A percentile compares a stretch with the other conserved stretches of the same genome.
These are phyloP conservation scores for Cronartium quercuum DNA, from an alignment of 1,284 basidiomycete genomes.

Conservation along the genomic window DNA sequence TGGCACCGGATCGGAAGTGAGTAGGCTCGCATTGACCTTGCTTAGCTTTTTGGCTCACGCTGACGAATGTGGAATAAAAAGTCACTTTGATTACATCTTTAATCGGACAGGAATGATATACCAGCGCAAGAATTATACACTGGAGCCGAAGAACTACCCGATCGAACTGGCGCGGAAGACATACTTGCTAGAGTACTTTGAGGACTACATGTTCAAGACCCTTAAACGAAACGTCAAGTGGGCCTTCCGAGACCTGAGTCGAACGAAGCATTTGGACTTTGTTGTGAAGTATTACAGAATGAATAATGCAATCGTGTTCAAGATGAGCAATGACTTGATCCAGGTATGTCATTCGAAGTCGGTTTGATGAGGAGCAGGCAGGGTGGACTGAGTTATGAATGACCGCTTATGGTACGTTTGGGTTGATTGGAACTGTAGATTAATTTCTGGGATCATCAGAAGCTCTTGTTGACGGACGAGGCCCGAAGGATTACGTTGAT, in stretches of 20 bases:
- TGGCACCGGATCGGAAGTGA: conserved; percentile 74
- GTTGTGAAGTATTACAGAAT: conserved; percentile 91
- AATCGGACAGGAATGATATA: conserved; percentile 44
- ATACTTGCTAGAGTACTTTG: conserved; percentile 84
- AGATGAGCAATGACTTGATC: conserved; percentile 83
- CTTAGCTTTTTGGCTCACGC: neutral
- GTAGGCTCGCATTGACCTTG: conserved; percentile 46
- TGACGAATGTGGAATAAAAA: conserved; percentile 46
- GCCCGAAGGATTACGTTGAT: conserved; percentile 28
- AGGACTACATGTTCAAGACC: conserved; percentile 81
- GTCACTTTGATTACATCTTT: conserved; percentile 73
- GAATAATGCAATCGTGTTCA: conserved; percentile 95
- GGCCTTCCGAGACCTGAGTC: conserved; percentile 64
- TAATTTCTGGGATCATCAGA: conserved; percentile 39
- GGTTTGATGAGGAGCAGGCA: too few species aligned
- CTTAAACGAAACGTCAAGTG: conserved; percentile 74
- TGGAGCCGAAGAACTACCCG: conserved; percentile 42
- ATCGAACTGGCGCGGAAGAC: conserved; percentile 74
- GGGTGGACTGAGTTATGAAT: too few species aligned
- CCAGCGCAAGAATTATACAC: conserved; percentile 48
- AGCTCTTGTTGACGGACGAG: conserved; percentile 29
- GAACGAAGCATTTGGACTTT: conserved; percentile 80
- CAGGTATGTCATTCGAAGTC: conserved; percentile 59
- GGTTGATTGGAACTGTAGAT: conserved; percentile 3
- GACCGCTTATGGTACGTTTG: neutral